Conservation (phyloP, 2,329 filamentous ascomycete genomes). For the Furcasterigmium sp. region DNA sequence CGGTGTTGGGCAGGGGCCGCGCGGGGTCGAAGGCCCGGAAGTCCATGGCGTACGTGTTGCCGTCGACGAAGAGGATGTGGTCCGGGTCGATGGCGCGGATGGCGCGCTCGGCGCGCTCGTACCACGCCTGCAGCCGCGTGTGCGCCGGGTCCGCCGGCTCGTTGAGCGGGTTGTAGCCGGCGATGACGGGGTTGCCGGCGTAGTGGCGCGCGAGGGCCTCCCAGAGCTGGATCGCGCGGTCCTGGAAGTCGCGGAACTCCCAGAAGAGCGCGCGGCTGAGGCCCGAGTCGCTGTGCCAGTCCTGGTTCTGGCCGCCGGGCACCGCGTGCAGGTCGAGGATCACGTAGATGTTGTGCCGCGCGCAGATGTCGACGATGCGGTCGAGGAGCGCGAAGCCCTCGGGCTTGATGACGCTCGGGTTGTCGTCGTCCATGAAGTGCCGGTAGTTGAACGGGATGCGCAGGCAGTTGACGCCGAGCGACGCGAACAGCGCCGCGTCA, state of each 20-base stretch:
- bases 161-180: constrained; percentile 32
- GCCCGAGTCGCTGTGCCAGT: constrained; percentile 38
- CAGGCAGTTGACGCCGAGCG: constrained; percentile 51
- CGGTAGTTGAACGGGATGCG: constrained; percentile 58
- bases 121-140: constrained; percentile 30
- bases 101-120: constrained; percentile 30
- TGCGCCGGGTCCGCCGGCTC: constrained; percentile 24
- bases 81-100: constrained; percentile 36
- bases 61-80: constrained; percentile 45
- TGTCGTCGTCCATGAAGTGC: constrained; percentile 47
- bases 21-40: constrained; percentile 33
- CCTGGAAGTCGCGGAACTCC: constrained; percentile 41
- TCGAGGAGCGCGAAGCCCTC: constrained; percentile 44
- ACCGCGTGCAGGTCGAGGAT: constrained; percentile 39
- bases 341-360: constrained; percentile 34
- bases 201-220: constrained; percentile 34
- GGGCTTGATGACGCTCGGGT: constrained; percentile 40
- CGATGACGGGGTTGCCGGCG: constrained; percentile 33
- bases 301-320: constrained; percentile 40
- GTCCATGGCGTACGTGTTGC: constrained; percentile 50
- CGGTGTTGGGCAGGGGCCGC: constrained; percentile 38
- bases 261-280: constrained; percentile 35
- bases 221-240: constrained; percentile 39
- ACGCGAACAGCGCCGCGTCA: constrained; percentile 53
- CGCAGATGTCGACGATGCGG: constrained; percentile 39